Percentiles rank a stretch among this genome's conserved stretches.
Conservation (phyloP, 1,284 basidiomycete species). For the Bondarzewia mesenterica region DNA sequence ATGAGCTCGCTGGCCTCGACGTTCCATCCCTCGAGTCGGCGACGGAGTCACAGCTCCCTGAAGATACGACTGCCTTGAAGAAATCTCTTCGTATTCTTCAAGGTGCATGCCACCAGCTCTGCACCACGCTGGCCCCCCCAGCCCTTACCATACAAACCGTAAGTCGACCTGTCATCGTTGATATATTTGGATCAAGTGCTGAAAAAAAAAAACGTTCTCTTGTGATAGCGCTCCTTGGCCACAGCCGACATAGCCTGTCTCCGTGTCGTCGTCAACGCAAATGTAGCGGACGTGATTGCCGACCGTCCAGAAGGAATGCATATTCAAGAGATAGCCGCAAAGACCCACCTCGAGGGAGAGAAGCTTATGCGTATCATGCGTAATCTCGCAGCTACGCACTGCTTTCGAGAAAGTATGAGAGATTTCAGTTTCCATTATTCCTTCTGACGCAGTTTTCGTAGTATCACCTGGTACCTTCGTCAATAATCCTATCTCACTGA, state of each 20-base stretch:
- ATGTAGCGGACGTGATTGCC: conserved; percentile 24
- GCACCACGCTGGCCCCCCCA: conserved; percentile 1
- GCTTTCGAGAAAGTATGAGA: conserved; percentile 29
- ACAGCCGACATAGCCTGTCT: background rate
- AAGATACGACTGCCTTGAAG: no score
- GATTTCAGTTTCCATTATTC: background rate
- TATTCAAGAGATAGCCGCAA: conserved; percentile 20
- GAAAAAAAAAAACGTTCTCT: background rate
- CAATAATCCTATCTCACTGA: conserved; percentile 17
- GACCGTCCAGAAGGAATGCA: conserved; percentile 23
- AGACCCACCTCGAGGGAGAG: conserved; percentile 19
- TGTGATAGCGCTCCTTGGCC: background rate
- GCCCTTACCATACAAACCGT: background rate
- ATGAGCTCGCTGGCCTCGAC: no score
- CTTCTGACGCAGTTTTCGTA: conserved; percentile 1
- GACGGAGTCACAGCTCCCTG: no score
- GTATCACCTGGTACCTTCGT: conserved; percentile 16
- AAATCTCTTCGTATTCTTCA: background rate
- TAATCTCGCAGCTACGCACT: conserved; percentile 27
- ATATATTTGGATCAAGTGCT: background rate
- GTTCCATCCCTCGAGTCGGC: no score
- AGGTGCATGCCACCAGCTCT: background rate
- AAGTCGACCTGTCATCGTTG: background rate
- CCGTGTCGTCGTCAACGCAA: conserved; percentile 15
- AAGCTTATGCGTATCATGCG: conserved; percentile 30